Conservation (phyloP, 2,329 filamentous ascomycete genomes). For the Scedosporium dehoogii region DNA sequence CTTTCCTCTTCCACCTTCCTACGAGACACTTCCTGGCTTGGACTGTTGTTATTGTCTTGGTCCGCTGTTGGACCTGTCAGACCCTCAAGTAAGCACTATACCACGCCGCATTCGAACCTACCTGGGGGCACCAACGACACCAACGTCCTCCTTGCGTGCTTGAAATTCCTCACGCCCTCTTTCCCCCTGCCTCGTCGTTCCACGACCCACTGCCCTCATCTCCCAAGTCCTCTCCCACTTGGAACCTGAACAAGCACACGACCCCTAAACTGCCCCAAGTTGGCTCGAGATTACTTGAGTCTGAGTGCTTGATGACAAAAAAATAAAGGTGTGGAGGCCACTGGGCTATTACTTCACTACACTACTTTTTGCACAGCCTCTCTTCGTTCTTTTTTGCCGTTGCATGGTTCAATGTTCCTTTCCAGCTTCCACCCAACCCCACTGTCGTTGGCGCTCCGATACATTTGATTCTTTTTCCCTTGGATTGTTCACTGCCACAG, state of each 20-base stretch:
- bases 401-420: no score
- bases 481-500: slow-evolving; percentile 3
- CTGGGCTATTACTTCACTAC: background rate
- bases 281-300: no score
- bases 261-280: background rate
- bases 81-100: background rate
- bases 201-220: background rate
- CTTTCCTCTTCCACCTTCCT: no score
- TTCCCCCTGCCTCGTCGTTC: background rate
- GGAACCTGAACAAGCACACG: background rate
- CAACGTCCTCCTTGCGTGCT: background rate
- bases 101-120: background rate
- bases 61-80: no score
- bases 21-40: background rate
- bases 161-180: background rate
- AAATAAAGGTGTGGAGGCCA: no score
- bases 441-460: background rate
- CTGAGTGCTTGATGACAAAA: no score
- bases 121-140: background rate
- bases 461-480: background rate
- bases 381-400: background rate
- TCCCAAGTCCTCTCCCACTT: background rate
- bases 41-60: background rate
- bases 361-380: background rate
- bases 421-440: background rate